Conservation (phyloP, 352 stramenopile species). For the Phytophthora sp. region DNA sequence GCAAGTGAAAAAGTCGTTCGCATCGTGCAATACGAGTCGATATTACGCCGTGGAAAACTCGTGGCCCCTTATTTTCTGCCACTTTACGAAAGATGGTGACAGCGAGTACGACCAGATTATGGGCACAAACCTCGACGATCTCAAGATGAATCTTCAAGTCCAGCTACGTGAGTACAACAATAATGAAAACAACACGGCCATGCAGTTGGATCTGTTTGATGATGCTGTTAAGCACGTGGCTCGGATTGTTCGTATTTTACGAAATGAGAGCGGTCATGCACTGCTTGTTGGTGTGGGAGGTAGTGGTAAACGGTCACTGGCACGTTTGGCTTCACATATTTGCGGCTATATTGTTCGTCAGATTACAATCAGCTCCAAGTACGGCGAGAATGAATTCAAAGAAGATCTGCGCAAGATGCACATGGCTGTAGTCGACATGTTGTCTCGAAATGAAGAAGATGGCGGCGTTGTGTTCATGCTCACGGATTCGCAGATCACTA, state of each 20-base stretch:
- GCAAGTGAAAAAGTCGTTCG: conserved; percentile 95
- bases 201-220: conserved; percentile 97
- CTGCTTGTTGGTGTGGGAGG: conserved; percentile 95
- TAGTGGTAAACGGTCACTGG: conserved; percentile 94
- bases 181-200: conserved; percentile 95
- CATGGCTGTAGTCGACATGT: conserved; percentile 93
- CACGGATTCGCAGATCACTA: conserved; percentile 96
- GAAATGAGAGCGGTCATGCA: conserved; percentile 89
- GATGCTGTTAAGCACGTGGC: conserved; percentile 97
- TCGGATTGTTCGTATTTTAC: conserved; percentile 94
- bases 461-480: conserved; percentile 94
- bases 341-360: conserved; percentile 92
- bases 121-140: conserved; percentile 87
- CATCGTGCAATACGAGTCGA: conserved; percentile 88
- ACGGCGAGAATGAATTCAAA: conserved; percentile 96
- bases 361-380: conserved; percentile 95
- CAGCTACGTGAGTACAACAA: conserved; percentile 95
- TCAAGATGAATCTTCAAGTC: conserved; percentile 89
- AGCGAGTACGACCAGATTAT: conserved; percentile 94
- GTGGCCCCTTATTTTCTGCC: conserved; percentile 96
- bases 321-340: conserved; percentile 93
- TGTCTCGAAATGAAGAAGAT: conserved; percentile 83
- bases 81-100: conserved; percentile 95
- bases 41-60: conserved; percentile 95
- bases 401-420: conserved; percentile 96